phyloP scores from a whole-genome alignment of 768 basidiomycete species.

The Mycena indigotica region DNA sequence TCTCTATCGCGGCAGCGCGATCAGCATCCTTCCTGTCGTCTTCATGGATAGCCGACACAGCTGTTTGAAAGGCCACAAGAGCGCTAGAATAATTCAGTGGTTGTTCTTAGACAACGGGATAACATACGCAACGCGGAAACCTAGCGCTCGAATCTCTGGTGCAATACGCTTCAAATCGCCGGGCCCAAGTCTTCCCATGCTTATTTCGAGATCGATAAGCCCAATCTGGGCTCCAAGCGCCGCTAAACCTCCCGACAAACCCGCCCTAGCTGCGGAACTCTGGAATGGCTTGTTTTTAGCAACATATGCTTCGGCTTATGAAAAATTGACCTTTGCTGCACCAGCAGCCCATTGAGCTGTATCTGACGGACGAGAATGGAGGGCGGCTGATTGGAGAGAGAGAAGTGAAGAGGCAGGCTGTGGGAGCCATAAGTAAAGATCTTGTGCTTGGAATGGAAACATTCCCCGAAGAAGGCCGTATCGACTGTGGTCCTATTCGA shows the following conservation, averaged over 20 bases:
- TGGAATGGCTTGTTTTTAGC: neutral
- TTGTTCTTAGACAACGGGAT: neutral
- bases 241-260: constrained; percentile 34
- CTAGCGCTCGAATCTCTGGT: constrained; percentile 40
- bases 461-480: constrained; percentile 13
- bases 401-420: constrained; percentile 39
- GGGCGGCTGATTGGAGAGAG: constrained; percentile 35
- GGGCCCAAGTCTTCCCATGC: constrained; percentile 46
- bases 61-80: constrained; percentile 41
- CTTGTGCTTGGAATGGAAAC: neutral
- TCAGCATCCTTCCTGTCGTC: constrained; percentile 25
- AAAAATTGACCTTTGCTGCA: constrained; percentile 21
- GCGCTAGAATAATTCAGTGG: constrained; percentile 26
- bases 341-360: constrained; percentile 34
- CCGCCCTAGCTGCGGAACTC: constrained; percentile 28
- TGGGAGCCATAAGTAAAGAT: neutral
- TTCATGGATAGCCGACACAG: constrained; percentile 37
- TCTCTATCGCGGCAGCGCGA: neutral
- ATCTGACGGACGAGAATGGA: constrained; percentile 38
- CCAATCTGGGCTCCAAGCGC: constrained; percentile 38
- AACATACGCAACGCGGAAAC: constrained; percentile 41
- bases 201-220: constrained; percentile 44
- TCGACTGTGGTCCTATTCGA: constrained; percentile 22
- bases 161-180: constrained; percentile 42
- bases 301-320: neutral